Conservation (phyloP, 805 yeast species). For the Metschnikowia rubicola region DNA sequence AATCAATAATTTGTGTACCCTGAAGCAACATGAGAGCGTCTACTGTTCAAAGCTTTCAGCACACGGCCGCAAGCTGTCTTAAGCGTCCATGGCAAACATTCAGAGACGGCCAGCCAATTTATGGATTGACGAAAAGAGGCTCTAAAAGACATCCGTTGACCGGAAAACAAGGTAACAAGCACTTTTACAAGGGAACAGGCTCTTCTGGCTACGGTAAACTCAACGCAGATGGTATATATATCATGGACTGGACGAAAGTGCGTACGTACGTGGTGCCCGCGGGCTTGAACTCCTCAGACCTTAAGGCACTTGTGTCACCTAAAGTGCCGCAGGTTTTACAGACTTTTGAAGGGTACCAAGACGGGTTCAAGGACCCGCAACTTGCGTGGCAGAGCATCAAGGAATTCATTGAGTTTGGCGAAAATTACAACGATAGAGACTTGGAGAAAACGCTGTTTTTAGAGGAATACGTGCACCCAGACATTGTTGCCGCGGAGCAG, state of each 20-base stretch:
- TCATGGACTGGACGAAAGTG: conserved; percentile 79
- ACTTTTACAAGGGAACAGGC: conserved; percentile 93
- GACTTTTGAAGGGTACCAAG: conserved; percentile 61
- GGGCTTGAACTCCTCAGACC: conserved; percentile 30
- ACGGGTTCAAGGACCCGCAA: conserved; percentile 72
- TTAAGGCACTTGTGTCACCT: conserved; percentile 77
- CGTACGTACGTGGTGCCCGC: conserved; percentile 86
- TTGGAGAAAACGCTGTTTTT: conserved; percentile 32
- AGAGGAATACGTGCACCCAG: conserved; percentile 36
- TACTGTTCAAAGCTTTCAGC: conserved; percentile 20
- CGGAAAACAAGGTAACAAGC: conserved; percentile 91
- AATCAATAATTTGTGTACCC: too few relatives aligned
- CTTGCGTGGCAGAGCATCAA: conserved; percentile 68
- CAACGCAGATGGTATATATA: conserved; percentile 70
- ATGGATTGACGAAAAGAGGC: conserved; percentile 75
- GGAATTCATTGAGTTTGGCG: conserved; percentile 76
- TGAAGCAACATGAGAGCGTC: conserved; percentile 16
- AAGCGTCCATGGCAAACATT: conserved; percentile 88
- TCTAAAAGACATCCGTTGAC: conserved; percentile 80
- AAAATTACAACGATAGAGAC: conserved; percentile 38
- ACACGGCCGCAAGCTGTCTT: conserved; percentile 39
- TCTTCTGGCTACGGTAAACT: conserved; percentile 88
- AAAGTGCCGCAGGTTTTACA: conserved; percentile 69
- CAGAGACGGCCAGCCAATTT: conserved; percentile 79
- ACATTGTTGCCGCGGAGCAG: conserved; percentile 13